Conservation (phyloP, 1,284 basidiomycete species). For the Leccinum griseonigrum region DNA sequence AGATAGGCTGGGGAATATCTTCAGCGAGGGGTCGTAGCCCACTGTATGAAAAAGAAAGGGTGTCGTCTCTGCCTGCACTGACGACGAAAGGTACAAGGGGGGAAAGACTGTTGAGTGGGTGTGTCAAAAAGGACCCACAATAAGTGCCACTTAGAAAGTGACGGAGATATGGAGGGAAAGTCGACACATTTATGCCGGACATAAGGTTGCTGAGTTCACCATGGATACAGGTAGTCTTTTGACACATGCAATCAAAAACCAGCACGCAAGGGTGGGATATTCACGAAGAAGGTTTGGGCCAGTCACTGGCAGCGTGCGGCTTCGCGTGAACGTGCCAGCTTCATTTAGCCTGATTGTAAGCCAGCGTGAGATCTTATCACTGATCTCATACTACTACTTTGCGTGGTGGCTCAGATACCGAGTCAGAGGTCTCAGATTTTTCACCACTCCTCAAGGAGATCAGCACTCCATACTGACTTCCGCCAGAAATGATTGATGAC, state of each 20-base stretch:
- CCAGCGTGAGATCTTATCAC: not conserved
- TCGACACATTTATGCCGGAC: conserved; percentile 10
- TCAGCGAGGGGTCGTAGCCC: not conserved
- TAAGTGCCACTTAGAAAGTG: not conserved
- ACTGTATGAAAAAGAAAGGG: conserved; percentile 23
- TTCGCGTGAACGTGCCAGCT: not conserved
- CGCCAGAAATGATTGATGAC: not conserved
- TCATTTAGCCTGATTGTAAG: not conserved
- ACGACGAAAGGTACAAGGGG: conserved; percentile 2
- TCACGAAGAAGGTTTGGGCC: conserved; percentile 1
- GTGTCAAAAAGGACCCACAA: conserved; percentile 1
- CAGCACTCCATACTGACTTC: conserved; percentile 1
- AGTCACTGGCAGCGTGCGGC: not conserved
- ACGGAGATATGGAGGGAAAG: conserved; percentile 14
- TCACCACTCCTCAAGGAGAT: not conserved
- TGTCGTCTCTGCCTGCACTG: conserved; percentile 4
- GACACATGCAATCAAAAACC: not conserved
- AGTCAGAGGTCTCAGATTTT: not conserved
- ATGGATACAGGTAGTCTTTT: conserved; percentile 20
- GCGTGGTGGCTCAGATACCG: not conserved
- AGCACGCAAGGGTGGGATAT: conserved; percentile 3
- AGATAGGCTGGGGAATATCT: not conserved
- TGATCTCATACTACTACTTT: not conserved
- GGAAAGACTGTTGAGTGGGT: not conserved
- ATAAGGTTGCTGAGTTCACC: conserved; percentile 15